These are phyloP conservation scores for Sanghuangporus weigelae DNA, from an alignment of 1,284 basidiomycete species.

Conservation along the genomic window DNA sequence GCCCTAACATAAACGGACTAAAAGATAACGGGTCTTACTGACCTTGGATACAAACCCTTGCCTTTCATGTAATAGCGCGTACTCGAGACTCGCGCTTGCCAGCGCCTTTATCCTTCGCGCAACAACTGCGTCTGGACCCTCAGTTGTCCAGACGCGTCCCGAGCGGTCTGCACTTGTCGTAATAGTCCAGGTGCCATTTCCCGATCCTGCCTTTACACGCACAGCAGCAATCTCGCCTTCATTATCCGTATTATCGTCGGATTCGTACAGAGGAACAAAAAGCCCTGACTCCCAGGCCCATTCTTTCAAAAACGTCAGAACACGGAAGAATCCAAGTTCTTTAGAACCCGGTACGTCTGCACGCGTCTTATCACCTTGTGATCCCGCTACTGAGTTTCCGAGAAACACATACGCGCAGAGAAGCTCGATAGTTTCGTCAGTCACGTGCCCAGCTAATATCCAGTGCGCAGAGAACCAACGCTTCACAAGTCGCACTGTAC, in stretches of 20 bases:
- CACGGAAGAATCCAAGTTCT: conserved; percentile 78
- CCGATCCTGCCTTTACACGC: conserved; percentile 29
- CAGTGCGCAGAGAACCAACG: conserved; percentile 92
- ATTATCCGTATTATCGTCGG: conserved; percentile 21
- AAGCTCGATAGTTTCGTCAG: conserved; percentile 80
- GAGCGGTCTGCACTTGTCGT: conserved; percentile 75
- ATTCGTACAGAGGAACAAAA: conserved; percentile 54
- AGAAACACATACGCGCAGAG: conserved; percentile 41
- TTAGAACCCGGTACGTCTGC: conserved; percentile 52
- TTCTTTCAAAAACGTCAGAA: conserved; percentile 69
- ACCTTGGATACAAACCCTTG: conserved; percentile 51
- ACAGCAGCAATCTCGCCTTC: conserved; percentile 20
- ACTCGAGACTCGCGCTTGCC: conserved; percentile 65
- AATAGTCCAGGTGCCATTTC: conserved; percentile 72
- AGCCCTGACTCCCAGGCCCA: conserved; percentile 82
- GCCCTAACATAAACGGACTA: not conserved
- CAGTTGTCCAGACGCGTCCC: conserved; percentile 73
- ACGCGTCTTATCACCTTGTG: conserved; percentile 21
- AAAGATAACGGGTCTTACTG: conserved; percentile 15
- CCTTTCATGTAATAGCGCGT: conserved; percentile 40
- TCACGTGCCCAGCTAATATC: conserved; percentile 67
- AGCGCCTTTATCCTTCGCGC: conserved; percentile 67
- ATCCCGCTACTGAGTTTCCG: not conserved
- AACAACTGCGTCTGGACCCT: conserved; percentile 59
- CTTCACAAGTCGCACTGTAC: conserved; percentile 85